Conservation (phyloP, 208 protist genomes). For the Phytomonas sp. region DNA sequence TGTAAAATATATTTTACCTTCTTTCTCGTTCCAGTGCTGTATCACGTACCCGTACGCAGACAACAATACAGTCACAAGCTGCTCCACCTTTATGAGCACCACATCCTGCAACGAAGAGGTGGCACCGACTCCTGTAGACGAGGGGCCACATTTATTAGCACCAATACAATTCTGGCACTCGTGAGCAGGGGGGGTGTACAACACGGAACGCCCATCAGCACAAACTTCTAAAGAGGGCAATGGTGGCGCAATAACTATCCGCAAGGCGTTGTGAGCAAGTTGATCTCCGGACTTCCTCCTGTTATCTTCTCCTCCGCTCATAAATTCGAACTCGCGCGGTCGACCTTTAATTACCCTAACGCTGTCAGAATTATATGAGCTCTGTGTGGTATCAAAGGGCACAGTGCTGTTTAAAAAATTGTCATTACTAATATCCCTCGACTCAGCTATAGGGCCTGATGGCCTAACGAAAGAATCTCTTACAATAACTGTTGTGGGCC, state of each 20-base stretch:
- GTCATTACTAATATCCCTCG: not conserved
- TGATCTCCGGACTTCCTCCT: not conserved
- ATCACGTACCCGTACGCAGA: constrained; percentile 53
- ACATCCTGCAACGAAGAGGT: not conserved
- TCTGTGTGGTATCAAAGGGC: not conserved
- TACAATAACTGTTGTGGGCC: constrained; percentile 18
- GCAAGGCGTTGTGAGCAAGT: constrained; percentile 1
- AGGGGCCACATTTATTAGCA: not conserved
- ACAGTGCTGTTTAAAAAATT: not conserved
- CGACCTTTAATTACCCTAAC: not conserved
- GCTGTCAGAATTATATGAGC: not conserved
- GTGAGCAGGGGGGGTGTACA: constrained; percentile 6
- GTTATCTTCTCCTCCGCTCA: not conserved
- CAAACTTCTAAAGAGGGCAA: constrained; percentile 30
- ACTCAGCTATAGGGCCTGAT: not conserved
- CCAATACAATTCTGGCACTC: not conserved
- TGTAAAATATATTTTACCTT: constrained; percentile 15
- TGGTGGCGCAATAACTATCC: constrained; percentile 28
- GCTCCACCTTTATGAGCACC: constrained; percentile 22
- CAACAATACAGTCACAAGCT: constrained; percentile 48
- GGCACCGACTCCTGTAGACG: not conserved
- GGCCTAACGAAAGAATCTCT: constrained; percentile 1
- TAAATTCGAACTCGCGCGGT: not conserved
- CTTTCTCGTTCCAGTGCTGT: constrained; percentile 52
- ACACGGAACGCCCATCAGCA: constrained; percentile 13